Conservation (phyloP, 2,329 filamentous ascomycete species). For the Talaromyces funiculosus region DNA sequence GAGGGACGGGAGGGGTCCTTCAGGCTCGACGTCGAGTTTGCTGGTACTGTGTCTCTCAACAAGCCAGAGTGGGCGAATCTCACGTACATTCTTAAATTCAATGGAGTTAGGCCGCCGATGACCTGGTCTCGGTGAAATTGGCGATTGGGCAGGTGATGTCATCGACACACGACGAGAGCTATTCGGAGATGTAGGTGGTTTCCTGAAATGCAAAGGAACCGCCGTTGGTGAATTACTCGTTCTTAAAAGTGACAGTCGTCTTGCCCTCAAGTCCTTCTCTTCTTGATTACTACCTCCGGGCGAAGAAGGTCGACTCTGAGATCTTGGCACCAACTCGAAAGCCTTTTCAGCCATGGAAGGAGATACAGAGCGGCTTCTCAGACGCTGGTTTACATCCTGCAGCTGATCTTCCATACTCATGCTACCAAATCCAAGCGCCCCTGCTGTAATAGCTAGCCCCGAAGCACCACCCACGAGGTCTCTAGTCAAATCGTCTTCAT, state of each 20-base stretch:
- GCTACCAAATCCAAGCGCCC: not conserved
- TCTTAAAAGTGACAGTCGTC: conserved; percentile 26
- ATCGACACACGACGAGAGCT: conserved; percentile 36
- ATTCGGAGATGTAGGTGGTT: conserved; percentile 44
- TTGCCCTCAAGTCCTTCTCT: conserved; percentile 18
- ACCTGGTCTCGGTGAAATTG: conserved; percentile 41
- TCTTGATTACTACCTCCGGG: conserved; percentile 19
- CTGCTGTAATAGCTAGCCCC: conserved; percentile 27
- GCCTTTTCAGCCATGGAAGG: conserved; percentile 26
- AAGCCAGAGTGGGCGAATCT: conserved; percentile 77
- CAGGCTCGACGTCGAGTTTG: conserved; percentile 36
- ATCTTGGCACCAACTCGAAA: conserved; percentile 24
- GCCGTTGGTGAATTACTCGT: conserved; percentile 46
- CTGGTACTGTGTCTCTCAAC: conserved; percentile 57
- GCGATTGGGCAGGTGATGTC: conserved; percentile 32
- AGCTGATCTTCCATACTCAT: conserved; percentile 16
- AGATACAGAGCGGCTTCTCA: conserved; percentile 32
- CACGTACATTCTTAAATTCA: conserved; percentile 52
- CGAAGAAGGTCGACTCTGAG: conserved; percentile 32
- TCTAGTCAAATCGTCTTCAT: conserved; percentile 4
- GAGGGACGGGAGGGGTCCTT: conserved; percentile 45
- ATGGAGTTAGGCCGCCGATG: conserved; percentile 46
- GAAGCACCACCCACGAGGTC: conserved; percentile 38
- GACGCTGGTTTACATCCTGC: conserved; percentile 19
- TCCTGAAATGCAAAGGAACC: conserved; percentile 52